Percentiles rank a stretch among this genome's conserved stretches.
phyloP scores from a whole-genome alignment of 345 rosid species.

The Gossypium longicalyx region DNA sequence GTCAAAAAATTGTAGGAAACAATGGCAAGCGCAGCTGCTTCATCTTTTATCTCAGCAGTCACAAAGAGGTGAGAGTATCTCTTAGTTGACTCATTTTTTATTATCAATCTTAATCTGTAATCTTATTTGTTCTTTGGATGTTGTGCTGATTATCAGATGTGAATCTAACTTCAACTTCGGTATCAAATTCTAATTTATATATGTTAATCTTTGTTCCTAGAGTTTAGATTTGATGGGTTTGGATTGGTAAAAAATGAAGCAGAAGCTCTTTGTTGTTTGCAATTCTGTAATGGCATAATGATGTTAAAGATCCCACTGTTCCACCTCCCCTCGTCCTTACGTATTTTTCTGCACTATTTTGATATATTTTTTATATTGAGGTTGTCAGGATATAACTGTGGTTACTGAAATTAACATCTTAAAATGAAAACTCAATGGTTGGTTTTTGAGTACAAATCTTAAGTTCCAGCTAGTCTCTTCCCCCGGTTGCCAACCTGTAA shows the following conservation, averaged over 20 bases:
- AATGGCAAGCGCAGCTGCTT: not conserved
- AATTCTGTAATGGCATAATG: not conserved
- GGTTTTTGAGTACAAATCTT: too few species aligned
- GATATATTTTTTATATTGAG: not conserved
- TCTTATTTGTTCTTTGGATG: not conserved
- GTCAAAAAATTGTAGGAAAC: not conserved
- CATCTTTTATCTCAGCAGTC: constrained; percentile 7
- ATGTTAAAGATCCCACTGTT: not conserved
- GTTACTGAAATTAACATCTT: too few species aligned
- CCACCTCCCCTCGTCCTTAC: too few species aligned
- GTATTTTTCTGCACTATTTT: not conserved
- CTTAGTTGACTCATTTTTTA: not conserved
- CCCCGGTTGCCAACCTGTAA: too few species aligned
- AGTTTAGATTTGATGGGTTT: not conserved
- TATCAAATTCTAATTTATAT: not conserved
- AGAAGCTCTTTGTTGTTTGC: not conserved
- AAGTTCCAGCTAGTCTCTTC: too few species aligned
- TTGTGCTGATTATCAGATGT: not conserved
- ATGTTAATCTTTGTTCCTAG: not conserved
- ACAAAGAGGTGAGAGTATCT: not conserved
- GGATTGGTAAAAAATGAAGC: not conserved
- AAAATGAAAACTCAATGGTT: too few species aligned
- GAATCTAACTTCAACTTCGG: not conserved
- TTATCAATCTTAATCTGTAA: not conserved
- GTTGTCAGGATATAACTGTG: too few species aligned